Evolutionary conservation across 2,329 filamentous ascomycete species (phyloP), one percentile per base, ranked within the genome.

Genomic region (Clonostachys chloroleuca): DNA sequence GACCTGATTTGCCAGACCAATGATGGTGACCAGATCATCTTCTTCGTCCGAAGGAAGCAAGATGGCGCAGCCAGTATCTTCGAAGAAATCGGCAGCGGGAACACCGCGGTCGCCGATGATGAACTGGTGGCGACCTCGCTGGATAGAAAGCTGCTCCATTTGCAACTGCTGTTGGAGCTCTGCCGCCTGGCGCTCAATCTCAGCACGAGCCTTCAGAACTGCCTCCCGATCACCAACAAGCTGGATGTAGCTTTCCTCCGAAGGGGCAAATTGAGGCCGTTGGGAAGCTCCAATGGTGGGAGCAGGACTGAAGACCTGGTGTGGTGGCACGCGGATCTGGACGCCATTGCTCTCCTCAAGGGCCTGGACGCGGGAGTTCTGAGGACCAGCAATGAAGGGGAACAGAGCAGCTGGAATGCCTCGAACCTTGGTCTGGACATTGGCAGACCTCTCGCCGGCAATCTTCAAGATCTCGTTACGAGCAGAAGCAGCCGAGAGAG

Each of bases 401-500:
- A 94, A 99, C 67, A 94, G 95, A 63, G 96, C 91, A 24, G 90
- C 81, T 8, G 94, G 92, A 50, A 99, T 86, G 43, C 85, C 84
- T 66, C 86, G 89, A 54, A 99, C 69, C 57, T 88, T 89, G 48
- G 90, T 78, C 69, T 82, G 94, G 60, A 92, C 81, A 56, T 86
- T 92, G 47, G 89, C 86, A 46, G 88, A 84, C 52, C 90, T 85
- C 67, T 96, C 91, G 57, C 86, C 87, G 47, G 89, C 90, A 62
- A 97, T 96, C 59, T 86, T 86, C 59, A 89, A 78, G 58, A 99
- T 94, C 57, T 89, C 86, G 48, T 88, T 83, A 51, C 84, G 84
- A 47, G 94, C 94, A 66, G 90, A 83, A 54, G 89, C 87, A 45
- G 89, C 89, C 48, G 92, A 89, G 51, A 96, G 80, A 13, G 90